A percentile compares a stretch with the other conserved stretches of the same genome.
Conservation (phyloP, 345 rosid genomes). For the Hypericum androsaemum region DNA sequence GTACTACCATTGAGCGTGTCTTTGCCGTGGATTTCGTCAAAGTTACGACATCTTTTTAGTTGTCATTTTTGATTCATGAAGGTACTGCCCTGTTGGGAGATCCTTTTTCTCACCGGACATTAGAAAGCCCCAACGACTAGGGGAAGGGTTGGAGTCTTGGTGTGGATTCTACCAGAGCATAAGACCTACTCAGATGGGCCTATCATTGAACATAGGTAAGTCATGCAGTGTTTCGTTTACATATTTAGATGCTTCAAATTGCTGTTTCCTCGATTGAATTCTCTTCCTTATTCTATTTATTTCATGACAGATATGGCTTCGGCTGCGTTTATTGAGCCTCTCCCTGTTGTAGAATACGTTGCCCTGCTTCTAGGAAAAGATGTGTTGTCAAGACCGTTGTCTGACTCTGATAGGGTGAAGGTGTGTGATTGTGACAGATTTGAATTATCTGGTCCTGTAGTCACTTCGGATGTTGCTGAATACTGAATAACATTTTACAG, state of each 20-base stretch:
- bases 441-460: slow-evolving; percentile 6
- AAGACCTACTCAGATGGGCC: slow-evolving; percentile 97
- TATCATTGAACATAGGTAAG: slow-evolving; percentile 85
- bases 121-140: slow-evolving; percentile 65
- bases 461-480: slow-evolving; percentile 4
- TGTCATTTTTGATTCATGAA: slow-evolving; percentile 13
- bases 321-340: slow-evolving; percentile 96
- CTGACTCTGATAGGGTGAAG: slow-evolving; percentile 94
- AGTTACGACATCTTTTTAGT: not conserved
- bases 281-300: not conserved
- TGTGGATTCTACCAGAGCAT: slow-evolving; percentile 97
- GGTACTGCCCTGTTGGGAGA: slow-evolving; percentile 80
- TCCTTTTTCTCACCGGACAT: slow-evolving; percentile 88
- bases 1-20: not conserved
- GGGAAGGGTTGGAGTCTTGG: slow-evolving; percentile 98
- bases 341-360: slow-evolving; percentile 88
- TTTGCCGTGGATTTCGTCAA: not conserved
- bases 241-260: slow-evolving; percentile 3
- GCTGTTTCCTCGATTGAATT: not conserved
- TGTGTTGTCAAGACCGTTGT: slow-evolving; percentile 60
- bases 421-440: slow-evolving; percentile 22
- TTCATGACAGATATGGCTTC: slow-evolving; percentile 74
- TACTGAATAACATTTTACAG: slow-evolving; percentile 26
- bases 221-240: not conserved
- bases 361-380: slow-evolving; percentile 87